These are phyloP conservation scores for Serendipita vermifera DNA, from an alignment of 768 basidiomycete genomes.

Conservation along the genomic window DNA sequence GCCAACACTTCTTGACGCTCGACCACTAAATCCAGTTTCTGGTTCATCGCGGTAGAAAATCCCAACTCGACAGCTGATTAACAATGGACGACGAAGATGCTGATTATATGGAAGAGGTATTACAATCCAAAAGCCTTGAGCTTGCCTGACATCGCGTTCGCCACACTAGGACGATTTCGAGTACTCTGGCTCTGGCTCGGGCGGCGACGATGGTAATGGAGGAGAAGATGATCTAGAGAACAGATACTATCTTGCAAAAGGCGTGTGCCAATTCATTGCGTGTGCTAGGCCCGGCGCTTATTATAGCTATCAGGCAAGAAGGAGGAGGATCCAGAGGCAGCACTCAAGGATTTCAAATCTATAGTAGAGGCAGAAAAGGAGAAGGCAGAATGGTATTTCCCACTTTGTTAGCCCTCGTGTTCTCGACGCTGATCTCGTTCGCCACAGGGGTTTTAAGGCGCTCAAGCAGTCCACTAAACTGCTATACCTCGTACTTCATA, in stretches of 20 bases:
- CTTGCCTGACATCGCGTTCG: conserved; percentile 10
- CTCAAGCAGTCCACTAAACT: conserved; percentile 96
- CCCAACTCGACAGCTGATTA: no score
- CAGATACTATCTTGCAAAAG: conserved; percentile 95
- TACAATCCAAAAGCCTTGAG: conserved; percentile 38
- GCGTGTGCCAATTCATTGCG: conserved; percentile 34
- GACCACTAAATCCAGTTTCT: no score
- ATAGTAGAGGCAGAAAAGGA: conserved; percentile 89
- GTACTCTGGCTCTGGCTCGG: conserved; percentile 66
- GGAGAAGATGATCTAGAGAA: conserved; percentile 87
- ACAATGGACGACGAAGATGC: conserved; percentile 90
- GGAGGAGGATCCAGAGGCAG: conserved; percentile 86
- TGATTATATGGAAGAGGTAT: conserved; percentile 88
- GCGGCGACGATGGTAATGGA: conserved; percentile 61
- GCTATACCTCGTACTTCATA: conserved; percentile 62
- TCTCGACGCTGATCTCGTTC: not conserved
- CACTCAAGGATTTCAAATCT: conserved; percentile 73
- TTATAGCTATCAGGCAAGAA: conserved; percentile 54
- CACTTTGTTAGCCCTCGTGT: not conserved
- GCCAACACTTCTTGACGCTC: no score
- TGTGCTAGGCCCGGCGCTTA: not conserved
- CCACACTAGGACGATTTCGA: conserved; percentile 56
- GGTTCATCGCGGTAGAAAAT: no score
- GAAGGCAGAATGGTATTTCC: conserved; percentile 78
- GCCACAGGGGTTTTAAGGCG: conserved; percentile 89